phyloP scores from a whole-genome alignment of 208 protist species.

The Crithidia sp. region DNA sequence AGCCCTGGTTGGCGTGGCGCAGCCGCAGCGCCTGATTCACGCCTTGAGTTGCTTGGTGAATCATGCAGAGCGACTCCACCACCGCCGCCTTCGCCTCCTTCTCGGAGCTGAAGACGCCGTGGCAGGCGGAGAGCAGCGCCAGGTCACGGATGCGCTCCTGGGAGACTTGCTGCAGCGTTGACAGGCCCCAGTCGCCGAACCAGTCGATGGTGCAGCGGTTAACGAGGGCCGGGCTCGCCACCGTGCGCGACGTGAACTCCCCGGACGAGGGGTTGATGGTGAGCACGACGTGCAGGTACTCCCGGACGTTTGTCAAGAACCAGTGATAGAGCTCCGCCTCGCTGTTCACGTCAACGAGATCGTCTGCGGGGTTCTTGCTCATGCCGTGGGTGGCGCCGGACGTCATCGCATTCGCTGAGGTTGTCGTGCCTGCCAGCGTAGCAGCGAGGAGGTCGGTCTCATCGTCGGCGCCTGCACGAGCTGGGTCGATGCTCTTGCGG shows the following conservation, averaged over 20 bases:
- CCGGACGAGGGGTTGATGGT: constrained; percentile 99
- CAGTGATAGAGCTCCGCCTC: constrained; percentile 97
- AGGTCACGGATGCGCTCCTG: constrained; percentile 89
- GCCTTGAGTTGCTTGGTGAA: constrained; percentile 92
- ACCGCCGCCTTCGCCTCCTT: constrained; percentile 75
- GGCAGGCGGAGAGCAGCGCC: constrained; percentile 81
- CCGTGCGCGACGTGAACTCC: constrained; percentile 95
- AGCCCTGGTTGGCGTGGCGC: constrained; percentile 85
- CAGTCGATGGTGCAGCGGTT: constrained; percentile 99
- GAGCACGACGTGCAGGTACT: constrained; percentile 99
- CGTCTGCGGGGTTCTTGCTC: constrained; percentile 26
- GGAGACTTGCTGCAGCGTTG: constrained; percentile 95
- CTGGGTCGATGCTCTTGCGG: not conserved
- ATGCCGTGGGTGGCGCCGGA: constrained; percentile 8
- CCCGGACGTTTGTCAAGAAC: constrained; percentile 96
- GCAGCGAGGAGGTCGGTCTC: constrained; percentile 12
- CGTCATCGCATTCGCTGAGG: not conserved
- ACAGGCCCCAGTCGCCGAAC: constrained; percentile 98
- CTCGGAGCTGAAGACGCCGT: constrained; percentile 45
- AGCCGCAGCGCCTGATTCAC: constrained; percentile 79
- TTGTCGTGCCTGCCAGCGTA: constrained; percentile 14
- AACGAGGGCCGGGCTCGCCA: constrained; percentile 98
- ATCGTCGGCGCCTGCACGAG: not conserved
- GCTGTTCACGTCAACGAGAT: constrained; percentile 76
- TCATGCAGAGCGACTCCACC: constrained; percentile 88